A percentile compares a stretch with the other conserved stretches of the same genome.
Evolutionary conservation across 345 rosid species (phyloP).

Genomic region (Lepidium africanum): DNA sequence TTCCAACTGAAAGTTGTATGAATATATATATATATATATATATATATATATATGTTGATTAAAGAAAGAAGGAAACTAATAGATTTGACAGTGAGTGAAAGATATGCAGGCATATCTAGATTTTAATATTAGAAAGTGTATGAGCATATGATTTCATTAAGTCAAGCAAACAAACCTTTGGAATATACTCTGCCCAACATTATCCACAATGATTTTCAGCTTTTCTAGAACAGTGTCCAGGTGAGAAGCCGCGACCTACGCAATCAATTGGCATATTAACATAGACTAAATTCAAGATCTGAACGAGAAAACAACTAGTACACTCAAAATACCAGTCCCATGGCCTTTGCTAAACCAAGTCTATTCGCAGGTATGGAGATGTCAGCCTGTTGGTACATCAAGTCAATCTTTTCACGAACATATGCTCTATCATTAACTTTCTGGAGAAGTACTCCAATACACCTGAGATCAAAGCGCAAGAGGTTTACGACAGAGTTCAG

Average conservation of each 20-base stretch:
- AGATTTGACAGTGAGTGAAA: background rate
- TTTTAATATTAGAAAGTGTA: background rate
- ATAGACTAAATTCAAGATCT: slow-evolving; percentile 4
- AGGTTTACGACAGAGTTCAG: background rate
- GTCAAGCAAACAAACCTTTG: slow-evolving; percentile 50
- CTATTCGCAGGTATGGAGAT: slow-evolving; percentile 79
- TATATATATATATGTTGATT: background rate
- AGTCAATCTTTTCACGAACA: slow-evolving; percentile 77
- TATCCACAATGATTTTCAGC: slow-evolving; percentile 80
- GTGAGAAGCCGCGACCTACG: slow-evolving; percentile 96
- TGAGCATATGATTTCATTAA: background rate
- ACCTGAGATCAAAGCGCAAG: slow-evolving; percentile 41
- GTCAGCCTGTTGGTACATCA: slow-evolving; percentile 84
- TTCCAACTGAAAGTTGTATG: background rate
- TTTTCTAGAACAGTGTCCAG: slow-evolving; percentile 88
- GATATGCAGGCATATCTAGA: background rate
- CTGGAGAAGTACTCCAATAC: slow-evolving; percentile 90
- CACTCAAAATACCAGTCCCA: slow-evolving; percentile 72
- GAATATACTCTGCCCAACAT: slow-evolving; percentile 68
- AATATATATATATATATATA: background rate
- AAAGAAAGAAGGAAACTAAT: background rate
- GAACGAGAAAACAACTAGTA: background rate
- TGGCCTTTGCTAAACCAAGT: slow-evolving; percentile 97
- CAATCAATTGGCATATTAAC: slow-evolving; percentile 18
- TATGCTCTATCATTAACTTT: slow-evolving; percentile 76